A percentile compares a stretch with the other conserved stretches of the same genome.
Evolutionary conservation across 139 green algal species (phyloP).

Genomic region (Zygnema circumcarinatum): DNA sequence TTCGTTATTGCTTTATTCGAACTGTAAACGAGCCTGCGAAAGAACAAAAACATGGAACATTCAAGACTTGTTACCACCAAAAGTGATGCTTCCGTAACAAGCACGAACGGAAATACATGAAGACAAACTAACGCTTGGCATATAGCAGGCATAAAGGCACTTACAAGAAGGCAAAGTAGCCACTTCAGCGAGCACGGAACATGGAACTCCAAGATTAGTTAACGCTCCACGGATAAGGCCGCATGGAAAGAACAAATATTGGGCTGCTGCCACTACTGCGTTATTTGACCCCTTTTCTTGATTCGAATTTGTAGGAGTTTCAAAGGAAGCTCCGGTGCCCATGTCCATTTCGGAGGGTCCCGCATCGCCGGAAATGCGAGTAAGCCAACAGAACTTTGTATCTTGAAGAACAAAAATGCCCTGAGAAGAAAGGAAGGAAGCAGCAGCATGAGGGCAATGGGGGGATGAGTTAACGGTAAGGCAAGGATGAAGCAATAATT

Average conservation of each 20-base stretch:
- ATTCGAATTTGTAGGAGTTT: background rate
- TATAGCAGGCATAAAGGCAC: no score
- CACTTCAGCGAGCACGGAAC: slow-evolving; percentile 55
- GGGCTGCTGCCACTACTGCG: slow-evolving; percentile 25
- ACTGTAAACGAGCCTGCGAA: no score
- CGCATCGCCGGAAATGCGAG: slow-evolving; percentile 31
- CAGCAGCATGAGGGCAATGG: no score
- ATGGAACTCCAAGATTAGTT: slow-evolving; percentile 55
- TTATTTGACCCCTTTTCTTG: background rate
- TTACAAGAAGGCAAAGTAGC: slow-evolving; percentile 55
- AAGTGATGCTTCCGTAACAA: no score
- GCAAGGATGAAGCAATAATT: no score
- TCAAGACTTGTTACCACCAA: no score
- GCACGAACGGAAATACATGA: no score
- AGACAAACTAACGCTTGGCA: no score
- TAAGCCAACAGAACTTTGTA: slow-evolving; percentile 61
- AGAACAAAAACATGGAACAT: no score
- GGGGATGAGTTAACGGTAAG: no score
- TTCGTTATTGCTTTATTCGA: no score
- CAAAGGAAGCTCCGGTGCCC: background rate
- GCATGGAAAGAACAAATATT: slow-evolving; percentile 57
- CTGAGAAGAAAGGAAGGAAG: slow-evolving; percentile 32
- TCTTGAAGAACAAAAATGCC: slow-evolving; percentile 63
- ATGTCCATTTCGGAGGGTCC: background rate
- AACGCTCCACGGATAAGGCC: slow-evolving; percentile 61